Conservation (phyloP, 1,284 basidiomycete species). For the Pholiota adiposa region DNA sequence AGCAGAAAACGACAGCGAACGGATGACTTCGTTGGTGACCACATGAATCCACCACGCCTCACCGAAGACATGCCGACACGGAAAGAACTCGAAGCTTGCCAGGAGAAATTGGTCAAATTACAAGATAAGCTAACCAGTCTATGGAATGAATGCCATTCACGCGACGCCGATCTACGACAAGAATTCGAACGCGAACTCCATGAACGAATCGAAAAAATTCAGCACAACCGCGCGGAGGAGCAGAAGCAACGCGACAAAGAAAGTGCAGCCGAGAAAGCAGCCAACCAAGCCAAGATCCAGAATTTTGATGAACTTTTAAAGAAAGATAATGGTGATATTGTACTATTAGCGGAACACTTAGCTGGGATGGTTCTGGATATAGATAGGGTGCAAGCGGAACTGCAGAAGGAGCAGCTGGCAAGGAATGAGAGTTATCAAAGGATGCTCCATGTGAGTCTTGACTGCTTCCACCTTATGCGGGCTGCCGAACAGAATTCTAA, state of each 20-base stretch:
- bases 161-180: background rate
- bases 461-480: background rate
- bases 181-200: constrained; percentile 9
- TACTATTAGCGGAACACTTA: constrained; percentile 17
- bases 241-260: constrained; percentile 7
- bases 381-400: constrained; percentile 5
- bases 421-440: constrained; percentile 17
- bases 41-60: background rate
- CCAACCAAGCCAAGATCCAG: constrained; percentile 5
- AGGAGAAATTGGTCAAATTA: constrained; percentile 8
- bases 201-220: constrained; percentile 11
- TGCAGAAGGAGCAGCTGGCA: constrained; percentile 10
- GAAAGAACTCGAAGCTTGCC: constrained; percentile 12
- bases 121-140: constrained; percentile 1
- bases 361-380: constrained; percentile 9
- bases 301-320: constrained; percentile 12
- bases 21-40: background rate
- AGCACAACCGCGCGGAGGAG: background rate
- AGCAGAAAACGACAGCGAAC: constrained; percentile 10
- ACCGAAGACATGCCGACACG: constrained; percentile 2
- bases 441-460: constrained; percentile 13
- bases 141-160: constrained; percentile 7
- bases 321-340: constrained; percentile 16
- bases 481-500: background rate
- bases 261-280: background rate